Percentiles rank a stretch among this genome's conserved stretches.
Conservation (phyloP, 2,329 filamentous ascomycete genomes). For the Ilyonectria mors-panacis region DNA sequence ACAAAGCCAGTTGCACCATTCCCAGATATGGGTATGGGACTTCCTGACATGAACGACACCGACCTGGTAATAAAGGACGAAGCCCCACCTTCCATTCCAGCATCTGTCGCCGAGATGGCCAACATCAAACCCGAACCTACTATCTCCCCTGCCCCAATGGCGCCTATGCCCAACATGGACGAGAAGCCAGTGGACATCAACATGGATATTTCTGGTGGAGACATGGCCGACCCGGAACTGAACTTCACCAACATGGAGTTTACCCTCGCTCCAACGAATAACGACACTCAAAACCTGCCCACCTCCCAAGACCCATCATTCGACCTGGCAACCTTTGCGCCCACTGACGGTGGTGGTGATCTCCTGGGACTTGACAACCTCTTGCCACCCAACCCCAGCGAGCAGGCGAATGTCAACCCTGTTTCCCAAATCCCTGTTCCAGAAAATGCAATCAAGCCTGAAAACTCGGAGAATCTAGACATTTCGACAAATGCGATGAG, state of each 20-base stretch:
- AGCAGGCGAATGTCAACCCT: slow-evolving; percentile 32
- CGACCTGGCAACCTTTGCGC: slow-evolving; percentile 62
- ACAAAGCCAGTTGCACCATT: slow-evolving; percentile 66
- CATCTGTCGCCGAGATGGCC: slow-evolving; percentile 35
- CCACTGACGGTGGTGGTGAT: slow-evolving; percentile 50
- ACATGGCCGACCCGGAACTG: slow-evolving; percentile 54
- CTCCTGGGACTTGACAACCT: slow-evolving; percentile 51
- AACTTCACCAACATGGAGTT: slow-evolving; percentile 73
- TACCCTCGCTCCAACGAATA: slow-evolving; percentile 62
- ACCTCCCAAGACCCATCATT: slow-evolving; percentile 58
- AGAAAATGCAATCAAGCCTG: slow-evolving; percentile 32
- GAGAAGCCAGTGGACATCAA: slow-evolving; percentile 43
- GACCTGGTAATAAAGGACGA: slow-evolving; percentile 44
- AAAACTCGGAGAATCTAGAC: slow-evolving; percentile 22
- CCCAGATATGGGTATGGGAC: slow-evolving; percentile 69
- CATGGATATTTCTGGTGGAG: slow-evolving; percentile 37
- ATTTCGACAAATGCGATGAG: background rate
- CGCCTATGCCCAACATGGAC: slow-evolving; percentile 49
- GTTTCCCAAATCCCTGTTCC: slow-evolving; percentile 29
- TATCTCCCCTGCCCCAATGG: slow-evolving; percentile 41
- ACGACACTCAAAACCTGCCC: slow-evolving; percentile 44
- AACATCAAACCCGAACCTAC: slow-evolving; percentile 51
- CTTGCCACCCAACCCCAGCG: slow-evolving; percentile 44
- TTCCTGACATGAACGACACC: slow-evolving; percentile 48
- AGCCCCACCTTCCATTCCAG: slow-evolving; percentile 27